phyloP scores from a whole-genome alignment of 176 grass and related monocot species.

The Otatea glauca region DNA sequence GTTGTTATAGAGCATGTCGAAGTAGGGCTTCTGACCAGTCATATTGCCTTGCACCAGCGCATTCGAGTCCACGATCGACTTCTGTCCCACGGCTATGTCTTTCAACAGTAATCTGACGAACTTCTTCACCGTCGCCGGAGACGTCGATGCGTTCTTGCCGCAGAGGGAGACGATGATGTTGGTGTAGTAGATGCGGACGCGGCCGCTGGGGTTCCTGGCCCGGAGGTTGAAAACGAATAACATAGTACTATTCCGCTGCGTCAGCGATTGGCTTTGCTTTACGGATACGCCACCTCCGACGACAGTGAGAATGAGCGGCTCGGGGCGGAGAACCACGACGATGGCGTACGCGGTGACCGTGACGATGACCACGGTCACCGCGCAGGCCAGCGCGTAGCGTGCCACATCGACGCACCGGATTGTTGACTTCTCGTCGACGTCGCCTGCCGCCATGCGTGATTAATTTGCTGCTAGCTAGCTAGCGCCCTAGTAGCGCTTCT shows the following conservation, averaged over 20 bases:
- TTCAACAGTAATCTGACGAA: no score
- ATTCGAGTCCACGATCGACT: no score
- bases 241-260: no score
- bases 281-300: not conserved
- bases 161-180: accelerated
- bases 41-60: not conserved
- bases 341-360: not conserved
- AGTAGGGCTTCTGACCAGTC: no score
- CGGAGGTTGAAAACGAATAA: not conserved
- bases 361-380: not conserved
- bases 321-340: not conserved
- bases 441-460: not conserved
- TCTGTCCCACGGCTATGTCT: no score
- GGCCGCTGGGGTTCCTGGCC: not conserved
- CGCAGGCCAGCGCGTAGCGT: not conserved
- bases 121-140: no score
- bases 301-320: not conserved
- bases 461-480: not conserved
- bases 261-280: not conserved
- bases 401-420: not conserved
- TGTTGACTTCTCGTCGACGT: not conserved
- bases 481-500: no score
- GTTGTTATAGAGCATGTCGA: not conserved
- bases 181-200: not conserved
- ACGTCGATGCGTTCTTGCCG: not conserved